Conservation (phyloP, 208 protist species). For the Leishmania gerbilli region DNA sequence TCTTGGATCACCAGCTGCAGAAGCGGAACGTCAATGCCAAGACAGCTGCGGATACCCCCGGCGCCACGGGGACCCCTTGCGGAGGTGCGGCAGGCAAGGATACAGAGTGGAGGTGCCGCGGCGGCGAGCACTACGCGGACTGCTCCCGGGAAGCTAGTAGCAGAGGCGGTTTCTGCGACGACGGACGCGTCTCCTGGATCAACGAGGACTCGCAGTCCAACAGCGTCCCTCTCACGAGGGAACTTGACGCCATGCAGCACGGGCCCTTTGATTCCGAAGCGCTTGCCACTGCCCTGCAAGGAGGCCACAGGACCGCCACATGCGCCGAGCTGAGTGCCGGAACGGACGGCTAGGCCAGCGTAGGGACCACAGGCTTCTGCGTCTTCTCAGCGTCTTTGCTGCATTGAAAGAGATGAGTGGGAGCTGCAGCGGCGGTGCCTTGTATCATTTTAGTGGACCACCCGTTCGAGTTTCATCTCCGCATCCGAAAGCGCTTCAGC, state of each 20-base stretch:
- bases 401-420: neutral
- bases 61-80: too few relatives aligned
- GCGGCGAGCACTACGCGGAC: too few relatives aligned
- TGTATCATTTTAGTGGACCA: neutral
- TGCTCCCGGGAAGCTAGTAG: too few relatives aligned
- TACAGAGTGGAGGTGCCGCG: too few relatives aligned
- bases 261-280: neutral
- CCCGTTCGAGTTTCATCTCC: conserved; percentile 8
- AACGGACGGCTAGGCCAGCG: neutral
- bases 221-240: neutral
- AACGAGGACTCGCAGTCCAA: neutral
- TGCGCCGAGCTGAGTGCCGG: neutral
- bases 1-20: too few relatives aligned
- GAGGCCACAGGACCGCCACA: neutral
- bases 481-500: conserved; percentile 5
- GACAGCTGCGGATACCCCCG: too few relatives aligned
- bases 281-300: neutral
- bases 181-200: too few relatives aligned
- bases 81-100: too few relatives aligned
- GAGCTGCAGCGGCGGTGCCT: neutral
- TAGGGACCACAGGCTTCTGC: neutral
- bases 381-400: neutral
- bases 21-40: too few relatives aligned
- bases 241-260: neutral
- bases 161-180: too few relatives aligned